Conservation (phyloP, 2,329 filamentous ascomycete genomes). For the Ophiostoma tasmaniense region DNA sequence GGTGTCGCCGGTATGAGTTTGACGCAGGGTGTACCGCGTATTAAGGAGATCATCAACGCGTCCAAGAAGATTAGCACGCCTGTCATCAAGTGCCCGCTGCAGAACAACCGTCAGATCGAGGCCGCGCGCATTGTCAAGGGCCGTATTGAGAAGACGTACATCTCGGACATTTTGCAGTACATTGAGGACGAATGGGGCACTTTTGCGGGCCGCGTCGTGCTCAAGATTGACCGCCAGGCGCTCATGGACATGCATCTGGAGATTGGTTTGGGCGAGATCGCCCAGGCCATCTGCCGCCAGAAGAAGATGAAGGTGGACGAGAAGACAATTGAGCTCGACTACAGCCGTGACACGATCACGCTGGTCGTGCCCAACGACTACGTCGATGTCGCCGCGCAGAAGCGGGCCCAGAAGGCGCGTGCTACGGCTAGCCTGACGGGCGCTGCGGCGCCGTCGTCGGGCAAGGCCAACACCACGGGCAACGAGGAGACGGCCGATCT, state of each 20-base stretch:
- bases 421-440: constrained; percentile 33
- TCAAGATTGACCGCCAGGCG: constrained; percentile 72
- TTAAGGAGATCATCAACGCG: constrained; percentile 99
- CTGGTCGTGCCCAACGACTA: constrained; percentile 56
- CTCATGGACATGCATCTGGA: constrained; percentile 76
- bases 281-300: constrained; percentile 65
- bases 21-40: constrained; percentile 96
- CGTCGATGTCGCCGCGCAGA: constrained; percentile 40
- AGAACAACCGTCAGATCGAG: constrained; percentile 64
- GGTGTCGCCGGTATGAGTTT: constrained; percentile 99
- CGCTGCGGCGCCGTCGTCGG: constrained; percentile 19
- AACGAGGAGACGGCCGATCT: constrained; percentile 50
- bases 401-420: constrained; percentile 40
- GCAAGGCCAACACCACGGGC: constrained; percentile 32
- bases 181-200: constrained; percentile 86
- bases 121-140: constrained; percentile 88
- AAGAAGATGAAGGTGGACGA: constrained; percentile 70
- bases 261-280: constrained; percentile 64
- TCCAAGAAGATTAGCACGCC: constrained; percentile 90
- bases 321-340: constrained; percentile 50
- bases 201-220: constrained; percentile 64
- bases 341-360: constrained; percentile 57
- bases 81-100: constrained; percentile 78
- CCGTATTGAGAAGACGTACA: constrained; percentile 87
- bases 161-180: constrained; percentile 70